Percentiles rank a stretch among this genome's conserved stretches.
phyloP scores from a whole-genome alignment of 2,329 filamentous ascomycete genomes.

The Cadophora malorum region DNA sequence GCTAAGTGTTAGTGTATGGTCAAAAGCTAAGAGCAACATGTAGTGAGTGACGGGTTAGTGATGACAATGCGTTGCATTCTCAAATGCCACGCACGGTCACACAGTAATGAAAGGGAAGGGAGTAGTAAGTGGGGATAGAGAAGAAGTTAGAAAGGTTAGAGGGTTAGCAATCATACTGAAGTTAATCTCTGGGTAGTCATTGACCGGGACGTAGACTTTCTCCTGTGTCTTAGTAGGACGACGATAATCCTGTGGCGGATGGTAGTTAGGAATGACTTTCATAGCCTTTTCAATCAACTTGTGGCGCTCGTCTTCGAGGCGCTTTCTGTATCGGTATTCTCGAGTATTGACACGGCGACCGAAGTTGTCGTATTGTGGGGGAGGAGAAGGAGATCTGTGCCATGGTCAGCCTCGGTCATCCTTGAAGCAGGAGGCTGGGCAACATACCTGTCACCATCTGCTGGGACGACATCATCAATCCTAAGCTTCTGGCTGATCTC shows the following conservation, averaged over 20 bases:
- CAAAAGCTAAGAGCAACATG: conserved; percentile 47
- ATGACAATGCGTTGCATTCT: conserved; percentile 44
- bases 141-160: conserved; percentile 76
- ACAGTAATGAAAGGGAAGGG: conserved; percentile 49
- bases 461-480: conserved; percentile 98
- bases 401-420: conserved; percentile 28
- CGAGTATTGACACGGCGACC: conserved; percentile 99
- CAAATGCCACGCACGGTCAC: conserved; percentile 47
- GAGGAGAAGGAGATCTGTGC: conserved; percentile 86
- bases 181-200: conserved; percentile 99
- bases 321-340: conserved; percentile 98
- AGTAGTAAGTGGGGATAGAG: conserved; percentile 45
- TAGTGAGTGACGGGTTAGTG: conserved; percentile 47
- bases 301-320: conserved; percentile 97
- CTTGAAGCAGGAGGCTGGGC: conserved; percentile 15
- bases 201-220: conserved; percentile 99
- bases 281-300: conserved; percentile 99
- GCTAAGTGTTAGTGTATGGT: conserved; percentile 86
- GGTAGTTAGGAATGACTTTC: conserved; percentile 99
- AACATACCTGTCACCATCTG: conserved; percentile 90
- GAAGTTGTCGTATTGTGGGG: conserved; percentile 98
- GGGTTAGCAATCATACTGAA: conserved; percentile 99
- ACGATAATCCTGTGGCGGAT: conserved; percentile 97
- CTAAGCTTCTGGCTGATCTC: conserved; percentile 99
- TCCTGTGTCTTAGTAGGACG: conserved; percentile 99